Conservation (phyloP, 495 filamentous ascomycete species). For the Penicillium paxilli region DNA sequence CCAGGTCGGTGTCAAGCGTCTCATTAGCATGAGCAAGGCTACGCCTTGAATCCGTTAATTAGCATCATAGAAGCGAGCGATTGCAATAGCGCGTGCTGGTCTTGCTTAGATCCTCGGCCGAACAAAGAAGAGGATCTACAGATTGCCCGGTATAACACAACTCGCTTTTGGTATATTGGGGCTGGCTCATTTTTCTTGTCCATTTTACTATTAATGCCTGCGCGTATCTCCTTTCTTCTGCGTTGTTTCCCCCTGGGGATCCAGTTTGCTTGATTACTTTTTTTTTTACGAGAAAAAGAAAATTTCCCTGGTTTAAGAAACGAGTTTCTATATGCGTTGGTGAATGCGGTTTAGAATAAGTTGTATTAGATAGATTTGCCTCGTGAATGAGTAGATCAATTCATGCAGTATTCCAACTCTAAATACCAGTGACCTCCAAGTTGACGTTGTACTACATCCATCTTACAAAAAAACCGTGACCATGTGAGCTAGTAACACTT, state of each 20-base stretch:
- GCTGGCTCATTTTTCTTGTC: conserved; percentile 17
- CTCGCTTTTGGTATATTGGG: conserved; percentile 8
- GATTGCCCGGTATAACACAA: conserved; percentile 13
- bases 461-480: too few species aligned
- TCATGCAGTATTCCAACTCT: background rate
- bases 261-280: conserved; percentile 18
- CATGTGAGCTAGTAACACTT: too few species aligned
- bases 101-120: conserved; percentile 1
- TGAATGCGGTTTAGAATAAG: conserved; percentile 6
- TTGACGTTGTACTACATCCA: too few species aligned
- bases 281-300: conserved; percentile 23
- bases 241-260: conserved; percentile 7
- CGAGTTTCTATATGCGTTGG: background rate
- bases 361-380: conserved; percentile 15
- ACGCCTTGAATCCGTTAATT: conserved; percentile 48
- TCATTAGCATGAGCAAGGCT: conserved; percentile 87
- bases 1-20: conserved; percentile 85
- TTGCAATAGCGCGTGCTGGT: background rate
- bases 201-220: conserved; percentile 30
- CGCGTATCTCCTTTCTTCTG: conserved; percentile 20
- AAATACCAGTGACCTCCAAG: too few species aligned
- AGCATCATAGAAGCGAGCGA: background rate
- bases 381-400: conserved; percentile 11
- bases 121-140: conserved; percentile 6
- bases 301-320: conserved; percentile 5